Evolutionary conservation across 768 basidiomycete genomes (phyloP), one percentile per base, ranked within the genome.

Genomic region (Suillus brevipes): DNA sequence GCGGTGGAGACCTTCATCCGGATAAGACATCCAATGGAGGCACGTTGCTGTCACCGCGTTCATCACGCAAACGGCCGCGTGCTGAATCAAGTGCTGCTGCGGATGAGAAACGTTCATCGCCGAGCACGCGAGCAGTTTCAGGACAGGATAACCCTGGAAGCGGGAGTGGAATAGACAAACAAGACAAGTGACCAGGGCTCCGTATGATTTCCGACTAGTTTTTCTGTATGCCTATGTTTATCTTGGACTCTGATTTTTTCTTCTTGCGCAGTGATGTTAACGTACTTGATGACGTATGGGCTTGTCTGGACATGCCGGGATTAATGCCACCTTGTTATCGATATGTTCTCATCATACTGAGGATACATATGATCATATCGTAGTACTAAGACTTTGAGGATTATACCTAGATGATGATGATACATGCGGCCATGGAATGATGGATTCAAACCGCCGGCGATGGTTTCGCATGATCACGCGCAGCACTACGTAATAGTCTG

Each of bases 31-130:
- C 65, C 61, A 23, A 72, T 18, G 73, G 75, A 4, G 50, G 53
- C 12, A 66, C 69, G 0, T 37, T 73, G 47, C 31, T 69, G 52
- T 72, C 73, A 8, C 68, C 75, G 20, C 67, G 60, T 12, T 60
- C 67, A 10, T 69, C 72, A 20, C 73, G 76, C 65, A 76, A 76
- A 57, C 75, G 75, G 61, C 70, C 67, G 12, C 75, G 75, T 12
- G 40, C 73, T 18, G 61, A 63, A 58, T 76, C 75, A 6, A 2
- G 43, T 18, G 63, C 43, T 14, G 68, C 64, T 14, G 68, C 64
- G 8, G 73, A 76, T 23, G 58, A 45, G 16, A 66, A 68, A 57
- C 68, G 73, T 55, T 65, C 60, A 31, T 56, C 66, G 28, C 37
- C 60, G 2, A 57, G 66, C 50, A 14, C 73, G 14, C 74, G 73